Evolutionary conservation across 1,139 yeast genomes (phyloP).

Genomic region (Hyphopichia wangnamkhiaoensis): DNA sequence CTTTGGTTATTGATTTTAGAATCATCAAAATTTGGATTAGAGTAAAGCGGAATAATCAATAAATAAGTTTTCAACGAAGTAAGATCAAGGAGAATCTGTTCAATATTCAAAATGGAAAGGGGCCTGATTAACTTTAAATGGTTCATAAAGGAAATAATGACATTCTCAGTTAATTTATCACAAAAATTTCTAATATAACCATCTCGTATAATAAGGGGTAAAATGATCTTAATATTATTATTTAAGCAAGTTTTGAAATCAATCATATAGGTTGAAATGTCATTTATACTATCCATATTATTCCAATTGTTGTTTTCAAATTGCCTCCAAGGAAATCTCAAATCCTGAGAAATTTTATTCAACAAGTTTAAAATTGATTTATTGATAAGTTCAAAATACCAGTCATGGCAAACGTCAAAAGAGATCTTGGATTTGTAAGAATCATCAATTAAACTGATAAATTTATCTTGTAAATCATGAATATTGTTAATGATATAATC

Average conservation of each 20-base stretch:
- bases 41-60: conserved; percentile 48
- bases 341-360: conserved; percentile 58
- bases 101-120: conserved; percentile 68
- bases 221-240: conserved; percentile 48
- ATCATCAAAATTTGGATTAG: conserved; percentile 32
- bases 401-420: conserved; percentile 58
- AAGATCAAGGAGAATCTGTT: conserved; percentile 76
- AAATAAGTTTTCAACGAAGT: conserved; percentile 62
- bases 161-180: conserved; percentile 71
- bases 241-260: conserved; percentile 54
- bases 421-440: conserved; percentile 35
- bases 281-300: conserved; percentile 60
- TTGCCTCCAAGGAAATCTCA: conserved; percentile 80
- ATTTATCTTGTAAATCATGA: conserved; percentile 69
- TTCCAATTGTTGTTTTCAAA: conserved; percentile 82
- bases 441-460: conserved; percentile 48
- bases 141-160: conserved; percentile 57
- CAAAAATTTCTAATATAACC: conserved; percentile 71
- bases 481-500: conserved; percentile 84
- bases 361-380: conserved; percentile 59
- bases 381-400: conserved; percentile 60
- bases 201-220: conserved; percentile 67
- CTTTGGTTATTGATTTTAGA: conserved; percentile 10
- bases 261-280: conserved; percentile 66
- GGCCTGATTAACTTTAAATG: conserved; percentile 65